Percentiles rank a stretch among this genome's conserved stretches.
Conservation (phyloP, 805 yeast species). For the Jamesozyma gamospora region DNA sequence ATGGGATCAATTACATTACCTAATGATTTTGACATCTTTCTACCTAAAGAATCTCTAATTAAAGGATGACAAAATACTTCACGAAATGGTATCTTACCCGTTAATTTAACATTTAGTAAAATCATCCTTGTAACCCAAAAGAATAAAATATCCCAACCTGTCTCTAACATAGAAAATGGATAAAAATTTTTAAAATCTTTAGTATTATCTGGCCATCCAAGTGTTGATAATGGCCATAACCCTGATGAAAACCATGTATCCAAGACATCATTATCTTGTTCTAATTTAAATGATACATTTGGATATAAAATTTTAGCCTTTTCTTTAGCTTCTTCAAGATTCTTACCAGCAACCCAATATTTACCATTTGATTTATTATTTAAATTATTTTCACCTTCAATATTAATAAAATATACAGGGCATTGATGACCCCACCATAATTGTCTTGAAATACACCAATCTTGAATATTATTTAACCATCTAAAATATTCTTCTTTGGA, state of each 20-base stretch:
- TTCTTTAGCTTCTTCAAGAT: constrained; percentile 64
- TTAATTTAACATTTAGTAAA: constrained; percentile 74
- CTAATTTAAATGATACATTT: constrained; percentile 53
- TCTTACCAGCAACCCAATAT: constrained; percentile 87
- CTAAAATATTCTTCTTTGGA: constrained; percentile 86
- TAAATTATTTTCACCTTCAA: constrained; percentile 59
- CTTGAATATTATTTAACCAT: constrained; percentile 92
- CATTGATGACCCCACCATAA: constrained; percentile 97
- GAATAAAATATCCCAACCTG: constrained; percentile 98
- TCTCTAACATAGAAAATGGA: constrained; percentile 89
- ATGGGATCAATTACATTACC: constrained; percentile 95
- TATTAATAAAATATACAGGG: constrained; percentile 79
- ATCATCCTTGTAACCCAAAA: constrained; percentile 98
- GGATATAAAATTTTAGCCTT: constrained; percentile 72
- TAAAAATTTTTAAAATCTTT: constrained; percentile 63
- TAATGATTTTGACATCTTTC: constrained; percentile 95
- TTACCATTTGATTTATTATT: constrained; percentile 32
- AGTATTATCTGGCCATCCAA: constrained; percentile 86
- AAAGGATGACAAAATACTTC: constrained; percentile 98
- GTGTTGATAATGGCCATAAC: constrained; percentile 90
- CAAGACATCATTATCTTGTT: constrained; percentile 93
- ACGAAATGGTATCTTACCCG: constrained; percentile 82
- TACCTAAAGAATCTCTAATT: constrained; percentile 96
- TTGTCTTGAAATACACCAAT: constrained; percentile 96
- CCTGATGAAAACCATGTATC: constrained; percentile 99